phyloP scores from a whole-genome alignment of 176 grass and related monocot species.

The Tuctoria greenei region DNA sequence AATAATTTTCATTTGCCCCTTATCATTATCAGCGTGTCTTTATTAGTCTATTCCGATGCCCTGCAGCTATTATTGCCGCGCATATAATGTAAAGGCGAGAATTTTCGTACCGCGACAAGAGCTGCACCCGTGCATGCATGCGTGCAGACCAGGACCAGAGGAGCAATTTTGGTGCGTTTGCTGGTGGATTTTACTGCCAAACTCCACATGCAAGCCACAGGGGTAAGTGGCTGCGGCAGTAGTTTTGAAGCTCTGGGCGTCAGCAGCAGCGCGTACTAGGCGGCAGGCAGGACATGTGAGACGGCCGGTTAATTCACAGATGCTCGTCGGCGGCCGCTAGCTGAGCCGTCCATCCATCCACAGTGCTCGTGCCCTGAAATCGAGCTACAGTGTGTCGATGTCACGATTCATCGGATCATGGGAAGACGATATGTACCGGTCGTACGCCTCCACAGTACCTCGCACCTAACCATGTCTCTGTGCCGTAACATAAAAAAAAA shows the following conservation, averaged over 20 bases:
- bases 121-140: conserved; percentile 26
- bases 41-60: too few relatives aligned
- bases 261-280: not conserved
- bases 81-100: not conserved
- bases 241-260: not conserved
- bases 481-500: not conserved
- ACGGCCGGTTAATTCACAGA: not conserved
- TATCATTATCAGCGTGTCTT: too few relatives aligned
- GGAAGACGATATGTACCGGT: not conserved
- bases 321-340: not conserved
- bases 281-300: not conserved
- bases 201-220: not conserved
- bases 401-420: not conserved
- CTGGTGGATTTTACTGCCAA: not conserved
- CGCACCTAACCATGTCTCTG: not conserved
- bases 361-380: not conserved
- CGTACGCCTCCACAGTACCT: not conserved
- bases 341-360: conserved; percentile 15
- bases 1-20: not conserved
- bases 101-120: not conserved
- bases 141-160: not conserved
- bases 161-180: conserved; percentile 17
- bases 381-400: not conserved
- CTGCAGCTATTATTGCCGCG: too few relatives aligned
- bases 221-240: not conserved